These are phyloP conservation scores for Tricholoma hemisulphureum DNA, from an alignment of 768 basidiomycete species.

Conservation along the genomic window DNA sequence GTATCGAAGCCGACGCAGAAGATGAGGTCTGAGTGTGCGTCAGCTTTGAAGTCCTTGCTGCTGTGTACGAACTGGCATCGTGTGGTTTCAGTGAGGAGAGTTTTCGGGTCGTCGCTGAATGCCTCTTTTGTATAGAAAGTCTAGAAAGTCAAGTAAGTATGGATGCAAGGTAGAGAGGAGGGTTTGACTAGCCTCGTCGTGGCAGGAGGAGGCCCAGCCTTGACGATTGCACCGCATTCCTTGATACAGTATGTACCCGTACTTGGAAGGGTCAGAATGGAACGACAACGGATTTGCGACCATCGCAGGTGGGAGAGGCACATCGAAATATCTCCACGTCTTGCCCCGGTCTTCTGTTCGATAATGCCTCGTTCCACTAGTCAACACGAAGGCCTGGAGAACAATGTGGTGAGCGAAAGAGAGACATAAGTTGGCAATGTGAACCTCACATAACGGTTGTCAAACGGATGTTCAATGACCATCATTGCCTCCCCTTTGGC, in stretches of 20 bases:
- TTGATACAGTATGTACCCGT: conserved; percentile 76
- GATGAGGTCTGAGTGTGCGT: conserved; percentile 71
- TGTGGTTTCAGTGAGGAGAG: conserved; percentile 68
- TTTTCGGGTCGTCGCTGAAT: conserved; percentile 59
- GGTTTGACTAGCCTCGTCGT: conserved; percentile 61
- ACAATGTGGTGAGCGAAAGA: too few relatives aligned
- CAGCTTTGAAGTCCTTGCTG: conserved; percentile 76
- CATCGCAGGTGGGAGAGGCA: conserved; percentile 58
- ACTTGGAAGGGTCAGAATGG: conserved; percentile 73
- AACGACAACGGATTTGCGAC: conserved; percentile 75
- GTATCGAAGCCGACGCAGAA: conserved; percentile 90
- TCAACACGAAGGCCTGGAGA: conserved; percentile 81
- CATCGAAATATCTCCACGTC: conserved; percentile 81
- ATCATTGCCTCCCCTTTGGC: conserved; percentile 58
- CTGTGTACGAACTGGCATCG: conserved; percentile 90
- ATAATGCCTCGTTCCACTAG: conserved; percentile 74
- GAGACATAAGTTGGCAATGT: too few relatives aligned
- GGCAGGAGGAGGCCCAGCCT: conserved; percentile 59
- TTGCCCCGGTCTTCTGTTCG: conserved; percentile 85
- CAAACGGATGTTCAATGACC: conserved; percentile 85
- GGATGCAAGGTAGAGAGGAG: not conserved
- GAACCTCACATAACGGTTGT: conserved; percentile 73
- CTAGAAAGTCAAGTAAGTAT: conserved; percentile 36
- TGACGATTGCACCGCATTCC: conserved; percentile 59
- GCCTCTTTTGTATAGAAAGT: conserved; percentile 88